Base-by-base conservation (phyloP, 495 filamentous ascomycete genomes). In the Xylaria castorea region DNA sequence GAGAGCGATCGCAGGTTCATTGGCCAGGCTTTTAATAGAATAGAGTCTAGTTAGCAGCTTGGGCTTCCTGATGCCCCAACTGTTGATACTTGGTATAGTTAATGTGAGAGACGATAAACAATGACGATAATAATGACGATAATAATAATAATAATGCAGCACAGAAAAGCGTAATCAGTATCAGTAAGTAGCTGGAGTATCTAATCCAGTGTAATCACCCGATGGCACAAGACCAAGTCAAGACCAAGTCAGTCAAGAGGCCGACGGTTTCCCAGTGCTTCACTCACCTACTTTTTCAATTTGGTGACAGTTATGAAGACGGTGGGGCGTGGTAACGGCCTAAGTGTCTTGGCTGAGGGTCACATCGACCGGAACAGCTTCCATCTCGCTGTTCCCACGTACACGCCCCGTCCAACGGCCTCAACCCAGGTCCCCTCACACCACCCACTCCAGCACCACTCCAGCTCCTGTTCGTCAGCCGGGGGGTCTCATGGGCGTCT, bases 261-360 rank as follows among this genome's bases (percentile, higher is more conserved):
- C 57, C 34, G 60, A 63, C 60, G 36, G 36, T 42, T 44, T 64
- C 5, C 32, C 53, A 27, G 27, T 18, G 12, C 22, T 40, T 51
- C 40, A 42, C 38, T 72, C 63, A 72, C 70, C 70, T 72, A 72
- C 70, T 72, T 72, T 72, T 72, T 9, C 12, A 34, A 18, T 16
- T 25, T 40, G 58, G 68, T 32, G 55, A 62, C 68, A 60, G 55
- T 50, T 70, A 70, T 64, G 27, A 60, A 75, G 74, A 79, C 74
- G 73, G 77, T 78, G 73, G 74, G 69, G 72, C 51, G 16, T 50
- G 70, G 62, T 72, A 67, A 72, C 70, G 70, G 70, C 70, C 70
- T 72, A 72, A 72, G 70, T 40, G 57, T 71, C 75, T 76, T 79
- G 75, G 77, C 77, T 77, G 70, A 76, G 77, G 77, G 77, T 79